Conservation (phyloP, 1,139 yeast genomes). For the Pichia sp. region DNA sequence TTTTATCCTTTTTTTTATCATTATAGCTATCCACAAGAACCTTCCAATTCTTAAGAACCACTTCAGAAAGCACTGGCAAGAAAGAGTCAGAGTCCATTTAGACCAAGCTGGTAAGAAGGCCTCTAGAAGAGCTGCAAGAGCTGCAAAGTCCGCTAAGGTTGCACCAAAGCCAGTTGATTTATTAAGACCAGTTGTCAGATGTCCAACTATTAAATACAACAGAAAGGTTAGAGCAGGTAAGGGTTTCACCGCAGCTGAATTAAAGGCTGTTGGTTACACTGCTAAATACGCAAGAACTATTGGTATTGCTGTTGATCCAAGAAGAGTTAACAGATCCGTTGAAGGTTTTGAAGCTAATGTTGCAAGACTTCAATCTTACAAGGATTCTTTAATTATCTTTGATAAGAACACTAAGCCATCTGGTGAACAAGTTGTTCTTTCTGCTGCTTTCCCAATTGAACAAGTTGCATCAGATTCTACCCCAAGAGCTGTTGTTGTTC, state of each 20-base stretch:
- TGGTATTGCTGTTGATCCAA: constrained; percentile 99
- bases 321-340: constrained; percentile 97
- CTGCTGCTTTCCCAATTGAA: constrained; percentile 87
- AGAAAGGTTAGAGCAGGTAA: constrained; percentile 99
- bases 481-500: constrained; percentile 85
- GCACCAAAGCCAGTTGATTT: constrained; percentile 98
- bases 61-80: constrained; percentile 99
- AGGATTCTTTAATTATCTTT: constrained; percentile 90
- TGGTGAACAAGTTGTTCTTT: constrained; percentile 66
- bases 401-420: constrained; percentile 79
- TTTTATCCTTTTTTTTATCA: not conserved
- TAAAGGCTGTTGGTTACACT: constrained; percentile 95
- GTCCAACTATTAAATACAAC: constrained; percentile 98
- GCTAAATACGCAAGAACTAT: constrained; percentile 96
- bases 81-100: constrained; percentile 97
- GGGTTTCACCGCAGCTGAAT: constrained; percentile 97
- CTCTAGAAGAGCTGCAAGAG: constrained; percentile 93
- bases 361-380: constrained; percentile 94
- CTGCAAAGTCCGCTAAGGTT: constrained; percentile 85
- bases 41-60: constrained; percentile 92
- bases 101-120: constrained; percentile 99
- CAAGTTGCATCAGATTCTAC: constrained; percentile 67
- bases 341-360: constrained; percentile 95
- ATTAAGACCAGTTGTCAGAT: constrained; percentile 96
- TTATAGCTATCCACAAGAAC: constrained; percentile 89